Percentiles rank a stretch among this genome's conserved stretches.
Conservation (phyloP, 768 basidiomycete species). For the Fibroporia radiculosa region DNA sequence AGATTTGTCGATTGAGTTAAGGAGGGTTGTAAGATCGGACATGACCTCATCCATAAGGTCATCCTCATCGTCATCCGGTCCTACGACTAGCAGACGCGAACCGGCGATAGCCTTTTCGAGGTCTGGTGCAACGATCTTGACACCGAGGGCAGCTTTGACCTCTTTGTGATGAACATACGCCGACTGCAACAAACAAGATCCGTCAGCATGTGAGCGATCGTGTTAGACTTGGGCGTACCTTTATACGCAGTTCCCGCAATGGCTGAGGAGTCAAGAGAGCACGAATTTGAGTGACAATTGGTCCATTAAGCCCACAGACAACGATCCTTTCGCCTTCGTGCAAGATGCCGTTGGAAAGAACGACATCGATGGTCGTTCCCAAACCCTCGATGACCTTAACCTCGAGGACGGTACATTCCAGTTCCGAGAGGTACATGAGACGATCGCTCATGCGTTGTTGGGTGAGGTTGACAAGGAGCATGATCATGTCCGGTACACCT, state of each 20-base stretch:
- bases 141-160: constrained; percentile 93
- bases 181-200: constrained; percentile 44
- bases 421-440: constrained; percentile 95
- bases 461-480: constrained; percentile 94
- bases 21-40: constrained; percentile 85
- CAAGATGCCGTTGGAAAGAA: constrained; percentile 90
- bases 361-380: constrained; percentile 95
- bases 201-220: not conserved
- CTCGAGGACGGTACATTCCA: constrained; percentile 97
- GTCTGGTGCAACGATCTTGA: constrained; percentile 92
- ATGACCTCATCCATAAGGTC: constrained; percentile 92
- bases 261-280: constrained; percentile 96
- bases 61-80: constrained; percentile 96
- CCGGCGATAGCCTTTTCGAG: constrained; percentile 98
- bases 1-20: constrained; percentile 88
- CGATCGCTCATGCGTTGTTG: constrained; percentile 97
- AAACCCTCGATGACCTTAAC: constrained; percentile 98
- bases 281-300: constrained; percentile 91
- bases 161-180: constrained; percentile 96
- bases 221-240: constrained; percentile 41
- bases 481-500: constrained; percentile 98
- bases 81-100: constrained; percentile 84
- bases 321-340: constrained; percentile 92
- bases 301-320: constrained; percentile 93
- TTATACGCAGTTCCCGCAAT: constrained; percentile 88